Evolutionary conservation across 805 yeast species (phyloP), one percentile per base, ranked within the genome.

Genomic region (Suhomyces tanzawaensis): DNA sequence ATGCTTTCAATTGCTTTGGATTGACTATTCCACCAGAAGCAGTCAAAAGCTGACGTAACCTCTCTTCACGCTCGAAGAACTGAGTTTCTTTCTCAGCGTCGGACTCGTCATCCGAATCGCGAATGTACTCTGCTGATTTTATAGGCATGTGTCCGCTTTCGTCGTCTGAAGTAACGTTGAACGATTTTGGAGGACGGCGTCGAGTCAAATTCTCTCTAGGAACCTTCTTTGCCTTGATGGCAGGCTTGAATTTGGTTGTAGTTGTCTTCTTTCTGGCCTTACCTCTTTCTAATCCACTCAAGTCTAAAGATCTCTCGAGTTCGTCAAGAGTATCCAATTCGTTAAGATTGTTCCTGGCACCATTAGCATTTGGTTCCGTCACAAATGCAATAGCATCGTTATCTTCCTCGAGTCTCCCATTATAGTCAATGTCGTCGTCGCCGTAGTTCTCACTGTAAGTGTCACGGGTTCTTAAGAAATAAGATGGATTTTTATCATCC

Each of bases 51-150:
- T 53, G 56, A 32, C 81, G 74, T 31, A 79, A 61, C 39, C 63
- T 57, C 39, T 66, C 65, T 48, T 83, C 90, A 41, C 76, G 69
- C 29, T 59, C 79, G 52, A 75, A 82, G 51, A 82, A 82, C 21
- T 49, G 68, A 3, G 50, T 53, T 36, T 72, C 77, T 28, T 66
- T 65, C 32, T 79, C 86, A 11, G 69, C 77, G 49, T 81, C 86
- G 4, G 76, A 68, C 8, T 73, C 81, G 49, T 81, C 85, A 52
- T 81, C 88, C 2, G 85, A 79, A 36, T 74, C 82, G 35, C 65
- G 65, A 32, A 82, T 73, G 46, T 60, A 74, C 39, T 74, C 79
- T 3, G 81, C 60, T 1, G 88, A 81, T 30, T 72, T 66, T 35
- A 59, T 51, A 5, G 49, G 45, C 4, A 39, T 48, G 32, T 42